Percentiles rank a stretch among this genome's conserved stretches.
phyloP scores from a whole-genome alignment of 176 grass and related monocot species.

The Carex pumila region DNA sequence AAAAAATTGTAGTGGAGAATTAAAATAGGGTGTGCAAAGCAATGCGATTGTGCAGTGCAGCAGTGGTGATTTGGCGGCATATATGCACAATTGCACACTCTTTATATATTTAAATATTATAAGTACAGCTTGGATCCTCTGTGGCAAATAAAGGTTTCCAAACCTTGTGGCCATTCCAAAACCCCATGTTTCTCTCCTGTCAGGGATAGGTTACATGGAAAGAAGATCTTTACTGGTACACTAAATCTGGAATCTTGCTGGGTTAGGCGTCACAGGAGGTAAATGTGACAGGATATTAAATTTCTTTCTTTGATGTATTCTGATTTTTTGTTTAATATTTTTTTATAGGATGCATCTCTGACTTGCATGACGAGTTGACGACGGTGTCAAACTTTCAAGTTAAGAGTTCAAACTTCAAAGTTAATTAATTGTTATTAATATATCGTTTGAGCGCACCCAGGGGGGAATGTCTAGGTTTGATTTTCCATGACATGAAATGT shows the following conservation, averaged over 20 bases:
- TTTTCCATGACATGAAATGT: neutral
- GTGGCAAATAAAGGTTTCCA: neutral
- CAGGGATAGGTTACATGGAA: neutral
- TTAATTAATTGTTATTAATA: constrained; percentile 4
- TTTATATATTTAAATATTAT: neutral
- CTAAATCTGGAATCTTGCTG: neutral
- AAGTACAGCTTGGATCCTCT: neutral
- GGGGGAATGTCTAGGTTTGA: neutral
- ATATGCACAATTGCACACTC: neutral
- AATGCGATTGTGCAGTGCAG: neutral
- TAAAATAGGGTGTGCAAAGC: neutral
- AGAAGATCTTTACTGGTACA: neutral
- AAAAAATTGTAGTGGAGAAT: neutral
- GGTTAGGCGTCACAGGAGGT: neutral
- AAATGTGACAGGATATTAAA: neutral
- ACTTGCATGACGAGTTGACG: neutral
- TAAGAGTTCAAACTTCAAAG: neutral
- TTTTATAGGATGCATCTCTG: neutral
- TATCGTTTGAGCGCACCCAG: neutral
- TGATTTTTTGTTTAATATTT: neutral
- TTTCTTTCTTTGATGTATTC: neutral
- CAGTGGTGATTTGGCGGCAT: neutral
- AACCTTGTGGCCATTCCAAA: neutral
- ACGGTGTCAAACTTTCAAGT: constrained; percentile 7
- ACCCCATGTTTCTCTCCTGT: neutral